phyloP scores from a whole-genome alignment of 2,329 filamentous ascomycete species.

The Talaromyces funiculosus region DNA sequence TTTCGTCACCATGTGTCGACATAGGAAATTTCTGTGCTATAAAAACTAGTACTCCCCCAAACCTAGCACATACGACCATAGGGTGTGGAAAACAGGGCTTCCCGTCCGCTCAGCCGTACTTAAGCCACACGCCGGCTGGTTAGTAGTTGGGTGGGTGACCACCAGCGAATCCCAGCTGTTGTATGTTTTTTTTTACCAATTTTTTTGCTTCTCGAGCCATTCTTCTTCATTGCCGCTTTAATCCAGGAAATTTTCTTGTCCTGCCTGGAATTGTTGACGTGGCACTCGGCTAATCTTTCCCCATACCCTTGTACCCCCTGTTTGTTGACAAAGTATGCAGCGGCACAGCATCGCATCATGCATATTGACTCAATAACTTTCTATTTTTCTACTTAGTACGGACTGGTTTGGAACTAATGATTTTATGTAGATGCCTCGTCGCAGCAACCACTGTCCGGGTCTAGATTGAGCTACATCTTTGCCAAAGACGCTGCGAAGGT shows the following conservation, averaged over 20 bases:
- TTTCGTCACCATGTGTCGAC: no score
- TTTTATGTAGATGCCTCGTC: no score
- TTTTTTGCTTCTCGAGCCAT: no score
- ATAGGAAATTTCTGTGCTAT: neutral
- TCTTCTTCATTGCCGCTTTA: neutral
- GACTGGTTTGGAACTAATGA: no score
- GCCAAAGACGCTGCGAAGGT: no score
- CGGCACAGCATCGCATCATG: no score
- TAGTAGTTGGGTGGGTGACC: slow-evolving; percentile 12
- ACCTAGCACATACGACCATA: slow-evolving; percentile 3
- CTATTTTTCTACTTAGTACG: no score
- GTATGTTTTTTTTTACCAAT: slow-evolving; percentile 11
- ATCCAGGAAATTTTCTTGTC: neutral
- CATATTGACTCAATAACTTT: no score
- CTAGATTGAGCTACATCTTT: no score
- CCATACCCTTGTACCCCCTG: no score
- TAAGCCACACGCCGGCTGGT: slow-evolving; percentile 11
- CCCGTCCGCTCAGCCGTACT: slow-evolving; percentile 12
- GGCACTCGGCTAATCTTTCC: neutral
- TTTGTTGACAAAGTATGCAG: no score
- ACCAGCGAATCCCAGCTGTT: slow-evolving; percentile 8
- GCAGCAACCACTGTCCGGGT: no score
- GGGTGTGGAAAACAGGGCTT: slow-evolving; percentile 11
- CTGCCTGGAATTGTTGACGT: neutral
- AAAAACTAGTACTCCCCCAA: neutral